Conservation (phyloP, 2,329 filamentous ascomycete species). For the Phaeosphaeria sp. region DNA sequence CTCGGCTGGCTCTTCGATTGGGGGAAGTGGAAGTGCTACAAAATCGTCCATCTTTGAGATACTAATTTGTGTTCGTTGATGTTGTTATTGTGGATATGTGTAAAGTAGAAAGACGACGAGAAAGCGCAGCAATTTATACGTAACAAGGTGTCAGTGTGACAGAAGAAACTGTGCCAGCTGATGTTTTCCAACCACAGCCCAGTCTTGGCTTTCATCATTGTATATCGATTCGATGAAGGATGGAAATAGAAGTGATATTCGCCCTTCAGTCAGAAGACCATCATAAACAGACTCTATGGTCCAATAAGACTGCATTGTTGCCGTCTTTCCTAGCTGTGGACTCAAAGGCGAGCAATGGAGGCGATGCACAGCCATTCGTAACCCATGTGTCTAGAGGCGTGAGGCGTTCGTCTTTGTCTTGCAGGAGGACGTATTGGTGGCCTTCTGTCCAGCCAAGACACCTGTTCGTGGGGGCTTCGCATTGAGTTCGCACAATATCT, state of each 20-base stretch:
- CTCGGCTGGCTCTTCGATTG: conserved; percentile 14
- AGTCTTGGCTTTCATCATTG: not conserved
- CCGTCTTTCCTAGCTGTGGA: not conserved
- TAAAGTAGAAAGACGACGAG: not conserved
- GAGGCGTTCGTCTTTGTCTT: not conserved
- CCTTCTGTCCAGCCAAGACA: not conserved
- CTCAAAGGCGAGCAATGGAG: not conserved
- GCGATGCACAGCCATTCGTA: not conserved
- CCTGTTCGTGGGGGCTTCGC: not conserved
- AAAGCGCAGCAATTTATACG: not conserved
- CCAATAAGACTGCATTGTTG: not conserved
- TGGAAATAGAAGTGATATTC: not conserved
- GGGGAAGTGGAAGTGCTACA: conserved; percentile 13
- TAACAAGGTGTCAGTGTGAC: not conserved
- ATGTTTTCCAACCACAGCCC: not conserved
- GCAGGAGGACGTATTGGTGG: not conserved
- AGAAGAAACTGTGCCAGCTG: not conserved
- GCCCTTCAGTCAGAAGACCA: not conserved
- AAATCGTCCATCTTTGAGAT: not conserved
- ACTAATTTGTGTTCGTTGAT: not conserved
- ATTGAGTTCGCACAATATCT: not conserved
- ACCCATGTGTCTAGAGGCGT: not conserved
- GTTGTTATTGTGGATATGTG: not conserved
- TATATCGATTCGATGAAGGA: not conserved
- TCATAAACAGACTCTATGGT: not conserved